Conservation (phyloP, 371 early-diverging fungal genomes). For the Batrachochytrium dendrobatidis region DNA sequence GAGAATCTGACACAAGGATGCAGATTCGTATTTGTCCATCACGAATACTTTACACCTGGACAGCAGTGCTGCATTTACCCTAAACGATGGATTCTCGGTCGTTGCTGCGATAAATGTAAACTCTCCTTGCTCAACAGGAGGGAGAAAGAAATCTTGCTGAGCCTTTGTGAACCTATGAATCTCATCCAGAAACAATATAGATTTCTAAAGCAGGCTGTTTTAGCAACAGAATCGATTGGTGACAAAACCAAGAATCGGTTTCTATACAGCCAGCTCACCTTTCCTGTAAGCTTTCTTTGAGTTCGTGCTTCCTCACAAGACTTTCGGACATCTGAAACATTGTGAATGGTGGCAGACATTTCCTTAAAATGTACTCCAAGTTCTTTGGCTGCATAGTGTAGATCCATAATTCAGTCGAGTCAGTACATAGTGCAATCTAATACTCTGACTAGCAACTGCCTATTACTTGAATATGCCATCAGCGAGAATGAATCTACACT, state of each 20-base stretch:
- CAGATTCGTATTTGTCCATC: slow-evolving; percentile 52
- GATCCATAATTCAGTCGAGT: not conserved
- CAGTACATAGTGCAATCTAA: not conserved
- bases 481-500: not conserved
- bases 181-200: slow-evolving; percentile 79
- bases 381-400: not conserved
- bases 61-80: slow-evolving; percentile 72
- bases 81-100: slow-evolving; percentile 87
- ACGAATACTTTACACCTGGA: slow-evolving; percentile 74
- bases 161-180: slow-evolving; percentile 84
- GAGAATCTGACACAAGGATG: slow-evolving; percentile 54
- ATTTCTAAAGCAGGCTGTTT: too few species aligned
- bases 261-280: too few species aligned
- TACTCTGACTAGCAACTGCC: slow-evolving; percentile 17
- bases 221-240: too few species aligned
- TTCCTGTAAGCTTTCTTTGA: slow-evolving; percentile 32
- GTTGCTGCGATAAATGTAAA: slow-evolving; percentile 77
- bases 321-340: slow-evolving; percentile 62
- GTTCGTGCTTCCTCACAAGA: slow-evolving; percentile 66
- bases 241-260: too few species aligned
- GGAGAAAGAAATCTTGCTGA: slow-evolving; percentile 82
- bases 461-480: slow-evolving; percentile 54
- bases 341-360: slow-evolving; percentile 64
- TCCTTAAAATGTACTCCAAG: slow-evolving; percentile 57
- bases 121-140: slow-evolving; percentile 71